Conservation (phyloP, 2,329 filamentous ascomycete species). For the Penicillium sp. region DNA sequence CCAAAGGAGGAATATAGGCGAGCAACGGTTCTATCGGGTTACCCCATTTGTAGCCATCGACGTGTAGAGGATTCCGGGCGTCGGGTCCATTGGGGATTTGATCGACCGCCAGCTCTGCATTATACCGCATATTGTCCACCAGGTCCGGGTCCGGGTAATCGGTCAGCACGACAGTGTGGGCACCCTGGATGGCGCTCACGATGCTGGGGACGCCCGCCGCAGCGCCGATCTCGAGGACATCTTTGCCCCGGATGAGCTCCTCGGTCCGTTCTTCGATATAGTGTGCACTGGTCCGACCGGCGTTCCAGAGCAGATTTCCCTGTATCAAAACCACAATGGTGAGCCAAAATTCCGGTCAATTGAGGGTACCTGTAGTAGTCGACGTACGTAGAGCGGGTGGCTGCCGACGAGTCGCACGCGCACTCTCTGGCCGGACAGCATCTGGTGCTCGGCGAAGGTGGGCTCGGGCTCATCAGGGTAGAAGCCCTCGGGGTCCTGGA, state of each 20-base stretch:
- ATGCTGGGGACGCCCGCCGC: constrained; percentile 84
- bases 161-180: constrained; percentile 72
- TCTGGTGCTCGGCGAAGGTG: constrained; percentile 72
- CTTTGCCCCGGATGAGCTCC: constrained; percentile 64
- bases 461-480: constrained; percentile 77
- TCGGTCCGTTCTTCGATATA: constrained; percentile 74
- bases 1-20: constrained; percentile 55
- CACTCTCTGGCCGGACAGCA: constrained; percentile 68
- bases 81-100: constrained; percentile 42
- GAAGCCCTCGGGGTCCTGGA: constrained; percentile 80
- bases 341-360: constrained; percentile 5
- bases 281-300: constrained; percentile 74
- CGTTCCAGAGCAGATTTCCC: constrained; percentile 92
- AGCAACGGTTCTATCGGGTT: constrained; percentile 64
- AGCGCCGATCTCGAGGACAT: constrained; percentile 87
- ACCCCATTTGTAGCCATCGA: constrained; percentile 85
- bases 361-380: background rate
- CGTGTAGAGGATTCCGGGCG: constrained; percentile 51
- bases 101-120: constrained; percentile 64
- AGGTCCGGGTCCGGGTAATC: constrained; percentile 88
- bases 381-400: constrained; percentile 77
- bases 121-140: constrained; percentile 77
- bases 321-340: constrained; percentile 28
- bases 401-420: constrained; percentile 80
- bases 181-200: constrained; percentile 74